These are phyloP conservation scores for Beauveria asiatica DNA, from an alignment of 2,329 filamentous ascomycete species.

Conservation along the genomic window DNA sequence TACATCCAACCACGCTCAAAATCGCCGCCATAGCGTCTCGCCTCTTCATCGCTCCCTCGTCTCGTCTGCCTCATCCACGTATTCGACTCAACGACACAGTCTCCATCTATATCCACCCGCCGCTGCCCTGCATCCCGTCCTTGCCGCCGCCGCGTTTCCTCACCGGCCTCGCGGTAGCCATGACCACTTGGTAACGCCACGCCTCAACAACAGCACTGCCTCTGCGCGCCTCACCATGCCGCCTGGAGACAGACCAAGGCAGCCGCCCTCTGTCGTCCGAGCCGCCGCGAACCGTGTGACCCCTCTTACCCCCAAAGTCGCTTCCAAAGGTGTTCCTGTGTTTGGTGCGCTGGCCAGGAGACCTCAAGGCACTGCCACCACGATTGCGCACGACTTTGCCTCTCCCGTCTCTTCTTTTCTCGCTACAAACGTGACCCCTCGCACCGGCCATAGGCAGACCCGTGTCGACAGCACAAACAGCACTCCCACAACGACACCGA, in stretches of 20 bases:
- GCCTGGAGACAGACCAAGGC: constrained; percentile 48
- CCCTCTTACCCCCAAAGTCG: constrained; percentile 47
- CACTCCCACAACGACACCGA: constrained; percentile 57
- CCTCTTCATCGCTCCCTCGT: neutral
- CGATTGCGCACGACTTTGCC: constrained; percentile 31
- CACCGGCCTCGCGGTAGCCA: constrained; percentile 1
- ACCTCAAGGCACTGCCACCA: constrained; percentile 15
- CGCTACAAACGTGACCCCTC: constrained; percentile 65
- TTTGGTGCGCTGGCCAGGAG: constrained; percentile 35
- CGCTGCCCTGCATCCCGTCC: neutral
- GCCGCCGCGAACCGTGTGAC: constrained; percentile 30
- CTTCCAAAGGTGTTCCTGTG: constrained; percentile 29
- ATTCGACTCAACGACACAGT: constrained; percentile 1
- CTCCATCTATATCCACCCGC: neutral
- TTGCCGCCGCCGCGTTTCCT: constrained; percentile 4
- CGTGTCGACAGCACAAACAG: constrained; percentile 60
- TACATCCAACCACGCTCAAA: neutral
- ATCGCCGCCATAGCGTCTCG: neutral
- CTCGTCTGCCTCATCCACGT: neutral
- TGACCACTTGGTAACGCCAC: constrained; percentile 1
- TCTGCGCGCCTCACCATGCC: constrained; percentile 10
- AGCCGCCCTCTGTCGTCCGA: constrained; percentile 61
- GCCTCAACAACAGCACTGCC: constrained; percentile 5
- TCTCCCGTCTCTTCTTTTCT: constrained; percentile 49
- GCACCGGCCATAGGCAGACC: constrained; percentile 64